Evolutionary conservation across 106 monocot genomes (phyloP).

Genomic region (Allium sativum): DNA sequence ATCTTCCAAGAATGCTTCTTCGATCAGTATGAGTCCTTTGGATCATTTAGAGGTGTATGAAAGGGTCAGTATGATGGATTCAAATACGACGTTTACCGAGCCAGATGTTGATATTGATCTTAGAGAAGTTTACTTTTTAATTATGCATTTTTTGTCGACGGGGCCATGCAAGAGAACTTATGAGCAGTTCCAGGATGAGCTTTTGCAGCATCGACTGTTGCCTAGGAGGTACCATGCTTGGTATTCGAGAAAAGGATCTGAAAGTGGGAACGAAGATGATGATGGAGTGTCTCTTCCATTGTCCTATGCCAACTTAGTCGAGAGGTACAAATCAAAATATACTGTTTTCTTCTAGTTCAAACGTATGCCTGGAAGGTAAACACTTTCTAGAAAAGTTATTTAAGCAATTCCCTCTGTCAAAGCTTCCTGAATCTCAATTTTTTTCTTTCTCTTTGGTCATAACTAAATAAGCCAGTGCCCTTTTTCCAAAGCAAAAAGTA

Average conservation of each 20-base stretch:
- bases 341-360: neutral
- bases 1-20: slow-evolving; percentile 23
- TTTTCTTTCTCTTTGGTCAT: neutral
- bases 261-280: slow-evolving; percentile 72
- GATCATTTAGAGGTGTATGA: slow-evolving; percentile 45
- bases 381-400: neutral
- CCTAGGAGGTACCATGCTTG: slow-evolving; percentile 99
- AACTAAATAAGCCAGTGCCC: neutral
- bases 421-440: neutral
- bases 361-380: neutral
- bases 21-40: slow-evolving; percentile 40
- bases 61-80: slow-evolving; percentile 27
- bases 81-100: slow-evolving; percentile 29
- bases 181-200: slow-evolving; percentile 82
- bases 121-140: slow-evolving; percentile 91
- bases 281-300: slow-evolving; percentile 86
- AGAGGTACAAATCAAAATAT: slow-evolving; percentile 38
- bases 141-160: slow-evolving; percentile 91
- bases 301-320: slow-evolving; percentile 49
- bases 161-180: slow-evolving; percentile 75
- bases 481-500: too few relatives aligned
- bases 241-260: slow-evolving; percentile 66
- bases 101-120: slow-evolving; percentile 76
- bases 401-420: neutral
- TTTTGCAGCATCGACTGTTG: slow-evolving; percentile 81